These are phyloP conservation scores for Podila verticillata DNA, from an alignment of 192 early-diverging fungal species.

Conservation along the genomic window DNA sequence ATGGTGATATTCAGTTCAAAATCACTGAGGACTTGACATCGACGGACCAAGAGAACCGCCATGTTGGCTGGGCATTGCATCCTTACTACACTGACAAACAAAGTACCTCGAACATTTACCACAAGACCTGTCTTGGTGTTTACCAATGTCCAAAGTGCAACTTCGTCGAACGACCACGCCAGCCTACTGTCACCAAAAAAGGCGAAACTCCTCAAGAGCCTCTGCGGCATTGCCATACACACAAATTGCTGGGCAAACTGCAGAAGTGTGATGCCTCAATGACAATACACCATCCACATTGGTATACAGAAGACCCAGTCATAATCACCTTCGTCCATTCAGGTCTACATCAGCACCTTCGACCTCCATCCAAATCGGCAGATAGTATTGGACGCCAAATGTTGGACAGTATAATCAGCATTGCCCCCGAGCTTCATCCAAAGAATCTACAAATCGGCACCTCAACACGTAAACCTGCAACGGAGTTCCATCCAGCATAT, in stretches of 20 bases:
- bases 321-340: background rate
- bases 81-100: background rate
- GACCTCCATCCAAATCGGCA: background rate
- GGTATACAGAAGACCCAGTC: no score
- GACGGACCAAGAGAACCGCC: no score
- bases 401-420: background rate
- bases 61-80: background rate
- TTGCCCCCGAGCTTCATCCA: background rate
- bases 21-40: no score
- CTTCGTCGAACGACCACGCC: background rate
- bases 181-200: background rate
- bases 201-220: background rate
- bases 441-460: background rate
- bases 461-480: background rate
- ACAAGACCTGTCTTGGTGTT: no score
- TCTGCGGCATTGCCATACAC: background rate
- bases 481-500: background rate
- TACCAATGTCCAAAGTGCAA: conserved; percentile 7
- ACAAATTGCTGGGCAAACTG: no score
- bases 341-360: conserved; percentile 6
- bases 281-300: no score
- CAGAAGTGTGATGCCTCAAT: no score
- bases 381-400: background rate
- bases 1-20: no score
- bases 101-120: background rate